phyloP scores from a whole-genome alignment of 2,329 filamentous ascomycete species.

The Cadophora luteo-olivacea region DNA sequence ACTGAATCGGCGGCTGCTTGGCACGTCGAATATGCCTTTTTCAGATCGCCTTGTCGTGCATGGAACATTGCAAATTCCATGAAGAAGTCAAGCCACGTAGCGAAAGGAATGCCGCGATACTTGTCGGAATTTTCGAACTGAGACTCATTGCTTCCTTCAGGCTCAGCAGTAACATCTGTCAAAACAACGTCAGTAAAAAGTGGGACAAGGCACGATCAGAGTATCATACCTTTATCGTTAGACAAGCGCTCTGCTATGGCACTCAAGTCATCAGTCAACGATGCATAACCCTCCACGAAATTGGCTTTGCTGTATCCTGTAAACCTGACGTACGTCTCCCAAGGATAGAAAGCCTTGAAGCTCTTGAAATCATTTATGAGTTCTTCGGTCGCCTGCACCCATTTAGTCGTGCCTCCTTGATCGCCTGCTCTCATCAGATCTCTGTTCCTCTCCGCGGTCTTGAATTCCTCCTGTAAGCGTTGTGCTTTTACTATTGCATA shows the following conservation, averaged over 20 bases:
- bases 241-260: constrained; percentile 41
- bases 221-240: constrained; percentile 36
- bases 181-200: constrained; percentile 26
- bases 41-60: constrained; percentile 68
- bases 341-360: constrained; percentile 68
- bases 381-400: constrained; percentile 65
- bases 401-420: constrained; percentile 44
- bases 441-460: constrained; percentile 36
- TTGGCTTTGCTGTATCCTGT: constrained; percentile 49
- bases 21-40: constrained; percentile 81
- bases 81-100: constrained; percentile 88
- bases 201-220: not conserved
- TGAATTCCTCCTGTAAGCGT: constrained; percentile 1
- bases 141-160: constrained; percentile 8
- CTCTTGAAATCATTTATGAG: constrained; percentile 69
- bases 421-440: constrained; percentile 44
- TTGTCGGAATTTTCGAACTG: constrained; percentile 38
- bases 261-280: constrained; percentile 39
- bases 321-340: constrained; percentile 69
- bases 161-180: constrained; percentile 39
- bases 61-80: constrained; percentile 83
- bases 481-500: constrained; percentile 1
- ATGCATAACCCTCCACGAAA: constrained; percentile 35
- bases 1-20: constrained; percentile 80
- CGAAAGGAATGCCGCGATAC: constrained; percentile 82